Conservation (phyloP, 805 yeast genomes). For the Jamesozyma rosinii region DNA sequence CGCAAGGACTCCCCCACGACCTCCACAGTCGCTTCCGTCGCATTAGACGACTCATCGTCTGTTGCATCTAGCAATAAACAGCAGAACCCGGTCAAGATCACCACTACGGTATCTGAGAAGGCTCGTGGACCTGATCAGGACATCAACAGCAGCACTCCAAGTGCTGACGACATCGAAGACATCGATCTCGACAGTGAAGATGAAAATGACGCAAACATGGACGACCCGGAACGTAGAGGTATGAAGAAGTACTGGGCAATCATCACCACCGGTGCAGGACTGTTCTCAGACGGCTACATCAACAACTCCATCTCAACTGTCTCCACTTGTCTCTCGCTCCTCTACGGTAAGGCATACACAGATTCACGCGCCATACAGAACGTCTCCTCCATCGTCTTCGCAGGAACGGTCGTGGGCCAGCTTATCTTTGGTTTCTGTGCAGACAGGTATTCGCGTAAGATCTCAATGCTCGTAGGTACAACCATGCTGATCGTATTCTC, state of each 20-base stretch:
- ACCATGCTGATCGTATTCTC: slow-evolving; percentile 67
- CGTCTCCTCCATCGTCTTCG: slow-evolving; percentile 82
- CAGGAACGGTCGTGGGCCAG: slow-evolving; percentile 85
- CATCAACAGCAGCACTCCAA: background rate
- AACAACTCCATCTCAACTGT: slow-evolving; percentile 78
- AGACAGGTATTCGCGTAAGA: slow-evolving; percentile 71
- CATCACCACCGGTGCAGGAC: slow-evolving; percentile 81
- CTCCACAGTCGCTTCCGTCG: background rate
- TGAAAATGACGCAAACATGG: background rate
- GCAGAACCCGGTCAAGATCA: background rate
- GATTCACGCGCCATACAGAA: slow-evolving; percentile 64
- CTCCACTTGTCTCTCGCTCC: slow-evolving; percentile 51
- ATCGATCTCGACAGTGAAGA: background rate
- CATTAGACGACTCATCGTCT: background rate
- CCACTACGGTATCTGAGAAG: background rate
- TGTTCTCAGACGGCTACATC: slow-evolving; percentile 88
- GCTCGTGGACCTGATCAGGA: background rate
- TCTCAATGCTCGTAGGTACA: slow-evolving; percentile 76
- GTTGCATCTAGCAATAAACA: background rate
- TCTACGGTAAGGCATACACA: slow-evolving; percentile 58
- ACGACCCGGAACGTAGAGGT: background rate
- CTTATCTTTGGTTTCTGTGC: slow-evolving; percentile 70
- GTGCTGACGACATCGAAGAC: background rate
- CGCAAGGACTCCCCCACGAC: background rate
- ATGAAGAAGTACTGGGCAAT: slow-evolving; percentile 51